phyloP scores from a whole-genome alignment of 352 stramenopile genomes.

The Albugo laibachii region DNA sequence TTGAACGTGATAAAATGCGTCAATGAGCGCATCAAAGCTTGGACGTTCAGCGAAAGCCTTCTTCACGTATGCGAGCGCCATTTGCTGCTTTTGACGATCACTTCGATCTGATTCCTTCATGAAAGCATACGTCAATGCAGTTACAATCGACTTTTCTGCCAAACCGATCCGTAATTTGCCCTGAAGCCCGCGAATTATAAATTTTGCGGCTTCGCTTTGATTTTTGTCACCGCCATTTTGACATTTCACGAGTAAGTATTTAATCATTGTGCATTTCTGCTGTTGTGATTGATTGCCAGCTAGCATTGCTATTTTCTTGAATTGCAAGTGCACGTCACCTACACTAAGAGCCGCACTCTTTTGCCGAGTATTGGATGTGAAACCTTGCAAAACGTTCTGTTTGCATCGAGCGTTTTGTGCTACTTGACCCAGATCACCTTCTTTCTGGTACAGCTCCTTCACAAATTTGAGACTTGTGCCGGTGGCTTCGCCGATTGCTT shows the following conservation, averaged over 20 bases:
- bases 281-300: slow-evolving; percentile 92
- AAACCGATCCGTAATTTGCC: slow-evolving; percentile 97
- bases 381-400: slow-evolving; percentile 72
- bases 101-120: slow-evolving; percentile 68
- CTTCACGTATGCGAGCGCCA: slow-evolving; percentile 88
- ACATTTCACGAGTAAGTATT: slow-evolving; percentile 87
- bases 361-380: slow-evolving; percentile 18
- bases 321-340: slow-evolving; percentile 71
- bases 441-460: slow-evolving; percentile 90
- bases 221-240: slow-evolving; percentile 31
- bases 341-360: slow-evolving; percentile 84
- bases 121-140: slow-evolving; percentile 92
- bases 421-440: slow-evolving; percentile 95
- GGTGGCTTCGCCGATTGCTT: slow-evolving; percentile 88
- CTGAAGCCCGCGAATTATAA: slow-evolving; percentile 96
- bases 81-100: slow-evolving; percentile 76
- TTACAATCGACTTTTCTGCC: slow-evolving; percentile 93
- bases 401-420: slow-evolving; percentile 87
- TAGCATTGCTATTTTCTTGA: slow-evolving; percentile 88
- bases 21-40: slow-evolving; percentile 88
- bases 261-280: slow-evolving; percentile 95
- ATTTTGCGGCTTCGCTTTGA: slow-evolving; percentile 85
- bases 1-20: slow-evolving; percentile 65
- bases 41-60: slow-evolving; percentile 95
- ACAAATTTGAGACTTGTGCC: slow-evolving; percentile 84